These are phyloP conservation scores for Phylloporus arenicola DNA, from an alignment of 768 basidiomycete genomes.

Conservation along the genomic window DNA sequence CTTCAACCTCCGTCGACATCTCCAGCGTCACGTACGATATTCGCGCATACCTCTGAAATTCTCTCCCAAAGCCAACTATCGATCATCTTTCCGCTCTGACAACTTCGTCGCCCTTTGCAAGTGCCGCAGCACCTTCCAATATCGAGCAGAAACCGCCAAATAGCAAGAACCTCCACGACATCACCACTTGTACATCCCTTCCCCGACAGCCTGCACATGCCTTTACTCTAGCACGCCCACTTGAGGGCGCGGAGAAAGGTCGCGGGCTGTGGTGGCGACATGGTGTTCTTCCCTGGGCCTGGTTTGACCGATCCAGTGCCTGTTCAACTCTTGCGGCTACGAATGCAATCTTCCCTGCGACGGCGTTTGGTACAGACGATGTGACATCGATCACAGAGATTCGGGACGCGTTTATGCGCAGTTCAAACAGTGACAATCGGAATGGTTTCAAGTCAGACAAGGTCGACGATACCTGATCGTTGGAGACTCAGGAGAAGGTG, in stretches of 20 bases:
- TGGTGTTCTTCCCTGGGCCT: background rate
- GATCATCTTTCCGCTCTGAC: background rate
- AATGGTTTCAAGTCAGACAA: background rate
- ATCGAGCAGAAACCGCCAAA: background rate
- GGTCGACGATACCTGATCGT: background rate
- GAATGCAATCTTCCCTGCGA: background rate
- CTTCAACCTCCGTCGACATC: background rate
- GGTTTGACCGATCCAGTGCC: background rate
- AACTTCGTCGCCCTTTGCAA: background rate
- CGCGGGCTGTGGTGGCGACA: background rate
- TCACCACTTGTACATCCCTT: background rate
- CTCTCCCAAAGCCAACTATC: background rate
- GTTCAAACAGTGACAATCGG: background rate
- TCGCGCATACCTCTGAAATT: background rate
- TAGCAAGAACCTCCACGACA: background rate
- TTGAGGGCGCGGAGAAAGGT: no score
- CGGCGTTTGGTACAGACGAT: background rate
- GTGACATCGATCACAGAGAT: background rate
- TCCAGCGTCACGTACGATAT: background rate
- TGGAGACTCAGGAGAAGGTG: no score
- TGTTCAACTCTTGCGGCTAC: background rate
- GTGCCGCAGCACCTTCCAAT: background rate
- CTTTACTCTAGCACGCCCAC: background rate
- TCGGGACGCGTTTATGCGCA: background rate
- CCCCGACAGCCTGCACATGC: background rate